phyloP scores from a whole-genome alignment of 192 early-diverging fungal species.

The Umbelopsis vinacea region DNA sequence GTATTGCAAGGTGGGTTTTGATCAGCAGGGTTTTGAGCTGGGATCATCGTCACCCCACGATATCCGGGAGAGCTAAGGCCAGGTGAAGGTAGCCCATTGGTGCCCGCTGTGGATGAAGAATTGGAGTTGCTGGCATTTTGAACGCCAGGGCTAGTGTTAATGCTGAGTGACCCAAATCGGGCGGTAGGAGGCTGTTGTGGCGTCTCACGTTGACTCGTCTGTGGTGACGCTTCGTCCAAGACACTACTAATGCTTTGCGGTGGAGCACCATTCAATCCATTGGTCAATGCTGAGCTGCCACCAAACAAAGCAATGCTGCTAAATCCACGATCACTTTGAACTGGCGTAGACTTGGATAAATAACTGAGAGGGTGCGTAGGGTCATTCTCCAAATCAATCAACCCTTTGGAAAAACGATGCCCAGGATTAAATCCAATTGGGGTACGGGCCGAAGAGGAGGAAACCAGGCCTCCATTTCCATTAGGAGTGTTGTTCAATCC shows the following conservation, averaged over 20 bases:
- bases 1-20: slow-evolving; percentile 99
- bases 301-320: slow-evolving; percentile 45
- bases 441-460: slow-evolving; percentile 20
- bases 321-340: slow-evolving; percentile 33
- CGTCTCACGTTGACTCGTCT: slow-evolving; percentile 42
- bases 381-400: slow-evolving; percentile 18
- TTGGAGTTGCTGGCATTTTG: slow-evolving; percentile 40
- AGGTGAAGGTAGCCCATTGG: slow-evolving; percentile 28
- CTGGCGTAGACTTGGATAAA: slow-evolving; percentile 38
- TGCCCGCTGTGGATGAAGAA: slow-evolving; percentile 33
- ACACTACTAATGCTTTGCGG: slow-evolving; percentile 22
- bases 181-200: slow-evolving; percentile 29
- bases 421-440: slow-evolving; percentile 16
- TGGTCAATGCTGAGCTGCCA: slow-evolving; percentile 34
- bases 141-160: slow-evolving; percentile 44
- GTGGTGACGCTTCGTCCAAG: slow-evolving; percentile 17
- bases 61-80: slow-evolving; percentile 38
- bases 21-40: slow-evolving; percentile 74
- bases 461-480: slow-evolving; percentile 20
- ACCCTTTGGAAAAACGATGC: slow-evolving; percentile 23
- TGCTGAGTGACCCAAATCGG: slow-evolving; percentile 45
- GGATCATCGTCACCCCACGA: slow-evolving; percentile 74
- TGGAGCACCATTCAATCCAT: slow-evolving; percentile 13
- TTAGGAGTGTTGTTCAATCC: slow-evolving; percentile 30
- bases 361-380: slow-evolving; percentile 30